A percentile compares a stretch with the other conserved stretches of the same genome.
phyloP scores from a whole-genome alignment of 805 yeast species.

The Priceomyces carsonii region DNA sequence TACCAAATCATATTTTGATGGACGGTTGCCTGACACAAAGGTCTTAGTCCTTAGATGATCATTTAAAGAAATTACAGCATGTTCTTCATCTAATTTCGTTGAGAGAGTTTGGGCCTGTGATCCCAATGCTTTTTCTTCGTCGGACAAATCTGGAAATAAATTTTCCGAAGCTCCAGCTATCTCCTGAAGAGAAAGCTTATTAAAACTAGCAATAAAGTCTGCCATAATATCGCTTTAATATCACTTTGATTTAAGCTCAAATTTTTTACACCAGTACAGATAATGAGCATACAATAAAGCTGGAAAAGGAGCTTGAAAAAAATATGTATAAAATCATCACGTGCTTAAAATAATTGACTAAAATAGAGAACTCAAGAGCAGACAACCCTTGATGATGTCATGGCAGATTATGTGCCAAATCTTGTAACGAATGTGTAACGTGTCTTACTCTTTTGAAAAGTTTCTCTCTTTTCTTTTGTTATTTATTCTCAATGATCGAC shows the following conservation, averaged over 20 bases:
- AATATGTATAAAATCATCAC: too few species aligned
- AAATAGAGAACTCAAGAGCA: too few species aligned
- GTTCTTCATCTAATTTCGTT: conserved; percentile 53
- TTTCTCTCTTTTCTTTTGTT: too few species aligned
- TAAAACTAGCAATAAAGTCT: conserved; percentile 26
- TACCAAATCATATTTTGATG: conserved; percentile 69
- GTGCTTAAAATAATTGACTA: too few species aligned
- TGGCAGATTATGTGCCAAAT: too few species aligned
- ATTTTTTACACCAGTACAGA: conserved; percentile 1
- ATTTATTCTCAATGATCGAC: too few species aligned
- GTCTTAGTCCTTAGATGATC: conserved; percentile 67
- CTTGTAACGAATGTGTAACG: too few species aligned
- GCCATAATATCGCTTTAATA: too few species aligned
- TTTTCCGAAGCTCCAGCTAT: conserved; percentile 16
- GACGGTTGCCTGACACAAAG: conserved; percentile 65
- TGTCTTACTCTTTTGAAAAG: too few species aligned
- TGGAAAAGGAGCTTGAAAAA: too few species aligned
- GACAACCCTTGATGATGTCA: too few species aligned
- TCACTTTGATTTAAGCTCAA: conserved; percentile 1
- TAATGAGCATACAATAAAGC: background rate
- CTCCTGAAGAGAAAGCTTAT: conserved; percentile 31
- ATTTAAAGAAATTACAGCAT: conserved; percentile 53
- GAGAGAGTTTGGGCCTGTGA: conserved; percentile 81
- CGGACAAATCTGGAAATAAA: conserved; percentile 29
- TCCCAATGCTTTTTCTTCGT: conserved; percentile 65